These are phyloP conservation scores for Apophysomyces variabilis DNA, from an alignment of 371 early-diverging fungal species.

Conservation along the genomic window DNA sequence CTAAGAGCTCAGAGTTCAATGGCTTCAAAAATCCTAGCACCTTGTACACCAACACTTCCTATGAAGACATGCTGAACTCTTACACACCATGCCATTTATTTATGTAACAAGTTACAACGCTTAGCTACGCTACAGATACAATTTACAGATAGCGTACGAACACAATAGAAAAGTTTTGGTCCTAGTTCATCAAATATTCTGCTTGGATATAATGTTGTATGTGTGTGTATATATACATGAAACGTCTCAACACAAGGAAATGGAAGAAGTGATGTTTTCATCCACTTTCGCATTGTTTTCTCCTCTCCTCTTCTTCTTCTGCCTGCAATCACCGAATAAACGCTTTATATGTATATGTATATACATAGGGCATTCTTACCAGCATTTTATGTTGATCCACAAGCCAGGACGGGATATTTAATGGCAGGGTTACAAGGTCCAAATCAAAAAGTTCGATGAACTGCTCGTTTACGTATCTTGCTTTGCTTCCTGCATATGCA, in stretches of 20 bases:
- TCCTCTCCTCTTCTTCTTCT: neutral
- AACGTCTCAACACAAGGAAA: neutral
- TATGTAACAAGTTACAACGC: neutral
- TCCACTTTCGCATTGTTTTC: neutral
- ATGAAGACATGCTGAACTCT: conserved; percentile 11
- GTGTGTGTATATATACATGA: neutral
- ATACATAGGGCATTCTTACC: conserved; percentile 21
- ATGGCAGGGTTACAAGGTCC: conserved; percentile 88
- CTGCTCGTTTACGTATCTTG: conserved; percentile 88
- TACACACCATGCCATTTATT: neutral
- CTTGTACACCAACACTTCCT: conserved; percentile 83
- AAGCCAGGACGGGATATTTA: conserved; percentile 80
- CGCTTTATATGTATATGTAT: neutral
- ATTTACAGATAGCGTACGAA: neutral
- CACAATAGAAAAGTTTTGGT: neutral
- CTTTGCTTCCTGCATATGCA: conserved; percentile 86
- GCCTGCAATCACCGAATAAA: neutral
- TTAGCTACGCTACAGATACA: too few species aligned
- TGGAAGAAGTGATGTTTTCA: neutral
- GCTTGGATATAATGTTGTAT: too few species aligned
- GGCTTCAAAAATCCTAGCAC: conserved; percentile 88
- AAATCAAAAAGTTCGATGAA: conserved; percentile 95
- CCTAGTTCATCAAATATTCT: too few species aligned
- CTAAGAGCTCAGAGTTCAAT: conserved; percentile 89
- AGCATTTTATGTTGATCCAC: conserved; percentile 64